Evolutionary conservation across 345 rosid genomes (phyloP), one percentile per base, ranked within the genome.

Genomic region (Gossypium sturtianum): DNA sequence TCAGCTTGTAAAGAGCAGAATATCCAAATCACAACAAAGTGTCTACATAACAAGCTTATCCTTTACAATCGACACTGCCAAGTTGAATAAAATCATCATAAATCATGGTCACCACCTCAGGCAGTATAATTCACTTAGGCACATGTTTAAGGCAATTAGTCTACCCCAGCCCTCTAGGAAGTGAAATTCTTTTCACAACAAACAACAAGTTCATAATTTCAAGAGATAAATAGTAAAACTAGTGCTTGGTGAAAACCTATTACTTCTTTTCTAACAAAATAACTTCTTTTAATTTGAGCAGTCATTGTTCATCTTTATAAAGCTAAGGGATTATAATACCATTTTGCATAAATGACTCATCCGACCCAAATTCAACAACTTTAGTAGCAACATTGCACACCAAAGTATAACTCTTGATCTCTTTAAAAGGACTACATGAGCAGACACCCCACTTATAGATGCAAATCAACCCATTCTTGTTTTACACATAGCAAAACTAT

Each of bases 221-320:
- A 65, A 11, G 27, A 65, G 27, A 43, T 11, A 9, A 34, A 64
- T 64, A 64, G 8, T 65, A 65, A 65, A 43, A 19, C 13, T 22
- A 23, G 19, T 12, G 48, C 9, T 6, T 61, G 19, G 53, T 20
- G 70, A 11, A 66, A 45, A 70, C 61, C 9, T 17, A 17, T 53
- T 27, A 52, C 23, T 38, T 29, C 45, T 70, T 70, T 52, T 68
- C 22, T 51, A 70, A 29, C 15, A 41, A 7, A 43, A n/a, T 17
- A 70, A 70, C 11, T 70, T 27, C 47, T 52, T 70, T 70, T 41
- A 51, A 70, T 70, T 47, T 70, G 15, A 11, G 12, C 56, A n/a
- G 10, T 29, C 6, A 0, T 23, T 29, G 45, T 27, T 10, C 3
- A 34, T 27, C 47, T 34, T 27, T 7, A 29, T 45, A 54, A 34